Conservation (phyloP, 2,329 filamentous ascomycete genomes). For the Trichoderma koningii region DNA sequence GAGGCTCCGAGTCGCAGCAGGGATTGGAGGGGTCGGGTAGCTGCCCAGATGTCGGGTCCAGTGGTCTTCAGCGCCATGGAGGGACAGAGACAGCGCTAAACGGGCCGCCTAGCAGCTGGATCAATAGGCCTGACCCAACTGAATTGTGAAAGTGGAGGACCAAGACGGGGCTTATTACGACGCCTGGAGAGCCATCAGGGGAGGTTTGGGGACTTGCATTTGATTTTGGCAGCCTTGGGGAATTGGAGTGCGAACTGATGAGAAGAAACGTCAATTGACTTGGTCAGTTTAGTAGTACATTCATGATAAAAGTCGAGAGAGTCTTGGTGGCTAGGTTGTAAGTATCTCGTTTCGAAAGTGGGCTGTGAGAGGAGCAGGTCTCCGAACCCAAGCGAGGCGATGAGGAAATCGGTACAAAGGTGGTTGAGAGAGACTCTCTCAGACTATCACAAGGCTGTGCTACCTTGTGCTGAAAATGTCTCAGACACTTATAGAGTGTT, state of each 20-base stretch:
- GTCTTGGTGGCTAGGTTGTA: too few relatives aligned
- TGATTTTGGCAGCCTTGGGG: not conserved
- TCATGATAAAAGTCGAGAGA: too few relatives aligned
- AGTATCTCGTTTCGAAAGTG: too few relatives aligned
- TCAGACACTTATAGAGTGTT: not conserved
- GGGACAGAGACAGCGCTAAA: slow-evolving; percentile 1
- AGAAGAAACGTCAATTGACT: too few relatives aligned
- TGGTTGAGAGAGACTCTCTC: not conserved
- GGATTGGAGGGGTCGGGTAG: not conserved
- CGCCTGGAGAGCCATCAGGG: not conserved
- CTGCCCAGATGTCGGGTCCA: not conserved
- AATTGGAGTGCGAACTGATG: not conserved
- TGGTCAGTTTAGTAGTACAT: too few relatives aligned
- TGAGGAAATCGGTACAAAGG: not conserved
- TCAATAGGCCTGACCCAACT: not conserved
- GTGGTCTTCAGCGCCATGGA: slow-evolving; percentile 7
- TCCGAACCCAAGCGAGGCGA: not conserved
- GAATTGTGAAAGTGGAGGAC: not conserved
- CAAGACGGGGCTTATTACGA: slow-evolving; percentile 5
- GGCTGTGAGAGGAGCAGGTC: not conserved
- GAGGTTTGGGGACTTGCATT: not conserved
- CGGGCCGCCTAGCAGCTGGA: not conserved
- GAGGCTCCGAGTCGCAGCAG: slow-evolving; percentile 18
- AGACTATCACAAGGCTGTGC: slow-evolving; percentile 3
- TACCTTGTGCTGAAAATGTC: not conserved